phyloP scores from a whole-genome alignment of 2,329 filamentous ascomycete species.

The Aspergillus ochraceoroseus region DNA sequence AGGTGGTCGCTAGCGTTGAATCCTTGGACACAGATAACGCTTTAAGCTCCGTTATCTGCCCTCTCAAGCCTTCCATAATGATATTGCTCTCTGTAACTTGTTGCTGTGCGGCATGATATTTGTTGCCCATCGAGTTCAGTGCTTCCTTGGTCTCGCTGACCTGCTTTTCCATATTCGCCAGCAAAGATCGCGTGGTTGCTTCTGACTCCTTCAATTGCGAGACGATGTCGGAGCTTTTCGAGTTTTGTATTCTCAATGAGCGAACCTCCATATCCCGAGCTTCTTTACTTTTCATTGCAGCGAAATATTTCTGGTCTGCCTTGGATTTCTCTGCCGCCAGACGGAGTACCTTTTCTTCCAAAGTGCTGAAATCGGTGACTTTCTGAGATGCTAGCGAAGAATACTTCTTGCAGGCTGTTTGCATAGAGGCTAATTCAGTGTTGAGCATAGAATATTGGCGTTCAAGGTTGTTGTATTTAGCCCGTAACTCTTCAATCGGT shows the following conservation, averaged over 20 bases:
- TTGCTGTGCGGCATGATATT: conserved; percentile 71
- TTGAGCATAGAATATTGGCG: conserved; percentile 79
- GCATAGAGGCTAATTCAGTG: conserved; percentile 81
- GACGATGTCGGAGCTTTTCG: conserved; percentile 89
- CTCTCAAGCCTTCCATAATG: conserved; percentile 65
- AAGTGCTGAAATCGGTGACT: conserved; percentile 65
- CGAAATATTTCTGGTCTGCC: conserved; percentile 97
- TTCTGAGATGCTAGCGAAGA: conserved; percentile 81
- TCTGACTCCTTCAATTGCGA: conserved; percentile 89
- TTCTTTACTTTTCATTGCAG: conserved; percentile 89
- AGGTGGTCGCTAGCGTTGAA: conserved; percentile 59
- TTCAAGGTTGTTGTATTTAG: conserved; percentile 68
- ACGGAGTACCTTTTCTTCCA: conserved; percentile 73
- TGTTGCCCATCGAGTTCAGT: conserved; percentile 63
- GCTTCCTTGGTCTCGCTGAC: conserved; percentile 74
- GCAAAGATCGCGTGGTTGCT: conserved; percentile 65
- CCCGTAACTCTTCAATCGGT: conserved; percentile 64
- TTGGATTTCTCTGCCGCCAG: conserved; percentile 86
- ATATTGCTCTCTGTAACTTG: conserved; percentile 65
- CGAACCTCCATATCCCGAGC: conserved; percentile 75
- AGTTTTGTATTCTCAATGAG: conserved; percentile 72
- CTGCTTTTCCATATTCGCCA: conserved; percentile 87
- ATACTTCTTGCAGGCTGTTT: conserved; percentile 84
- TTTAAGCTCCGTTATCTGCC: conserved; percentile 72
- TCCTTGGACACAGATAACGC: conserved; percentile 73